A percentile compares a stretch with the other conserved stretches of the same genome.
These are phyloP conservation scores for Trametes meyenii DNA, from an alignment of 768 basidiomycete species.

Conservation along the genomic window DNA sequence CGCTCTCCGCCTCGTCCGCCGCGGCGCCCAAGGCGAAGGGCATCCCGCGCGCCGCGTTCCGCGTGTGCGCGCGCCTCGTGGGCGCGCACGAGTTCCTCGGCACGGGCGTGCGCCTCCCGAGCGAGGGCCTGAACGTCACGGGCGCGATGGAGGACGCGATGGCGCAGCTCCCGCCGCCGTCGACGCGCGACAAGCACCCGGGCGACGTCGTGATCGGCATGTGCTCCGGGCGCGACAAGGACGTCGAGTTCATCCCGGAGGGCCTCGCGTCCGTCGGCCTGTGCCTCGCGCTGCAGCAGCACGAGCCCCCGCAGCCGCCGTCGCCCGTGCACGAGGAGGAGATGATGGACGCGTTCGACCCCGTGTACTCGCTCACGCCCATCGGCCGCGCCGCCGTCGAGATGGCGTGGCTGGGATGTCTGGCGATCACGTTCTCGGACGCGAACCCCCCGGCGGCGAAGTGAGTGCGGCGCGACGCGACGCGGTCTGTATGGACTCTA, in stretches of 20 bases:
- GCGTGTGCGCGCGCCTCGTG: constrained; percentile 74
- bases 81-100: constrained; percentile 71
- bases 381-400: constrained; percentile 55
- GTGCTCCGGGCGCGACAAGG: constrained; percentile 62
- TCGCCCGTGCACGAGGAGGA: constrained; percentile 43
- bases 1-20: constrained; percentile 29
- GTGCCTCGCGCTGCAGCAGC: constrained; percentile 38
- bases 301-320: constrained; percentile 23
- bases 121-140: constrained; percentile 66
- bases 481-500: background rate
- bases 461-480: background rate
- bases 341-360: constrained; percentile 38
- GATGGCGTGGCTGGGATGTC: constrained; percentile 58
- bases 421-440: constrained; percentile 47
- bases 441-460: constrained; percentile 15
- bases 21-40: constrained; percentile 43
- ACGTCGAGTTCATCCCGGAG: constrained; percentile 80
- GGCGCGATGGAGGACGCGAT: constrained; percentile 55
- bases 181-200: constrained; percentile 38
- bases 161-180: constrained; percentile 37
- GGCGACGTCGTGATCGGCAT: constrained; percentile 57
- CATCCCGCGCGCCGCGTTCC: constrained; percentile 65
- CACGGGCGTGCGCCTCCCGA: constrained; percentile 73
- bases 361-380: constrained; percentile 38
- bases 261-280: constrained; percentile 78